These are phyloP conservation scores for Pleurotus djamor DNA, from an alignment of 768 basidiomycete genomes.

Conservation along the genomic window DNA sequence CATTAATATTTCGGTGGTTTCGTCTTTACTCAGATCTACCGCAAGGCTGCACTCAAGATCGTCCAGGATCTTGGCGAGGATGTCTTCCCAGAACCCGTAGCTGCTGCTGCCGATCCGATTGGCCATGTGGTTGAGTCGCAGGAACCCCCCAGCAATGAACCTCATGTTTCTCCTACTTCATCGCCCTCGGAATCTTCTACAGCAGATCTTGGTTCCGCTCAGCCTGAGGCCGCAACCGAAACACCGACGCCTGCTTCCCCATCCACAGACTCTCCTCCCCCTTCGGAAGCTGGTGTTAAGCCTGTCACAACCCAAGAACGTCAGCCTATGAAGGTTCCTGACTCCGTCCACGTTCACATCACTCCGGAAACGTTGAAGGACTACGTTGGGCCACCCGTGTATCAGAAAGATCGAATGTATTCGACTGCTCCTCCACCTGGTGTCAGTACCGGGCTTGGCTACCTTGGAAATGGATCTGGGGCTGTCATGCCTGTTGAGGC, in stretches of 20 bases:
- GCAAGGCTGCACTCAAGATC: conserved; percentile 92
- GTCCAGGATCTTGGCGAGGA: conserved; percentile 90
- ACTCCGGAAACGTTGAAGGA: conserved; percentile 89
- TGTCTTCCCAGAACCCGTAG: conserved; percentile 68
- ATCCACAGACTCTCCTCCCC: conserved; percentile 16
- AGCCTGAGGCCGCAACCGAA: conserved; percentile 11
- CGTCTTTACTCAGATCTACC: conserved; percentile 70
- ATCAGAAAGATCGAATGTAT: conserved; percentile 95
- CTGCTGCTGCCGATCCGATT: conserved; percentile 6
- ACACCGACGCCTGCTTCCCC: conserved; percentile 6
- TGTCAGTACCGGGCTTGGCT: conserved; percentile 93
- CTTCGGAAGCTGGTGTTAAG: conserved; percentile 33
- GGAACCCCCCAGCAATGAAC: conserved; percentile 41
- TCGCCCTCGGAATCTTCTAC: conserved; percentile 5
- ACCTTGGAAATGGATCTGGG: conserved; percentile 94
- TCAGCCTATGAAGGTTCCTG: conserved; percentile 79
- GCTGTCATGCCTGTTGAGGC: conserved; percentile 98
- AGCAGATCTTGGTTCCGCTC: not conserved
- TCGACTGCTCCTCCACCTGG: conserved; percentile 79
- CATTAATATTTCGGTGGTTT: not conserved
- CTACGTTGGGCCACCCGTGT: conserved; percentile 94
- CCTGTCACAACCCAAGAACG: conserved; percentile 76
- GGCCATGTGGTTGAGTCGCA: conserved; percentile 47
- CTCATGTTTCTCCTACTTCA: conserved; percentile 14
- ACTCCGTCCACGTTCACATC: conserved; percentile 75